A percentile compares a stretch with the other conserved stretches of the same genome.
These are phyloP conservation scores for Blastomyces emzantsi DNA, from an alignment of 2,329 filamentous ascomycete genomes.

Conservation along the genomic window DNA sequence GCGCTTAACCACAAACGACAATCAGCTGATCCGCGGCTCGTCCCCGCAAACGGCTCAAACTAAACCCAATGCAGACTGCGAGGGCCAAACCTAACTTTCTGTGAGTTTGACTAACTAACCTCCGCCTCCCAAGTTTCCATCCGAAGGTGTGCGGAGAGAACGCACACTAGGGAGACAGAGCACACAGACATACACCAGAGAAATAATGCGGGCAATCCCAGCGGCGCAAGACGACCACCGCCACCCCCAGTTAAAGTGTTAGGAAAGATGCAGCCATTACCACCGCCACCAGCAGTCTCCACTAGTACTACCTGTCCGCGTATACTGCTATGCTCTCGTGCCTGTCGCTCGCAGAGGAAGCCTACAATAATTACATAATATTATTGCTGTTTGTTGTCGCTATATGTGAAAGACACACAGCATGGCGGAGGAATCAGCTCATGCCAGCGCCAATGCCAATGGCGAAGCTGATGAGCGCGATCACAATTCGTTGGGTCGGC, in stretches of 20 bases:
- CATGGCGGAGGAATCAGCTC: neutral
- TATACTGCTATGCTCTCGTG: neutral
- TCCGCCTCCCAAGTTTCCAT: neutral
- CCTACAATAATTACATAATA: neutral
- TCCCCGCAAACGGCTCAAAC: neutral
- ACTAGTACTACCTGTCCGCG: neutral
- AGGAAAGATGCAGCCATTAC: neutral
- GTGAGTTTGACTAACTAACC: neutral
- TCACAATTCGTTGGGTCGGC: neutral
- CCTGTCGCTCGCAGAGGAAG: neutral
- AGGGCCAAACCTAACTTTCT: no score
- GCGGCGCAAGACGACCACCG: neutral
- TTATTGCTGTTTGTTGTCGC: neutral
- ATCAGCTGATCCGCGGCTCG: neutral
- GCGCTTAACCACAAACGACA: neutral
- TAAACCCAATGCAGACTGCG: neutral
- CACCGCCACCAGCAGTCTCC: neutral
- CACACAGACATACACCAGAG: neutral
- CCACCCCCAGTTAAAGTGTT: neutral
- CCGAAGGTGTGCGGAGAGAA: no score
- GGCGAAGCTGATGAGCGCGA: neutral
- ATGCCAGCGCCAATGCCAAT: neutral
- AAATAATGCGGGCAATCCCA: neutral
- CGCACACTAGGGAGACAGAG: neutral
- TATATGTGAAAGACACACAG: neutral